phyloP scores from a whole-genome alignment of 2,329 filamentous ascomycete species.

The Nemania bipapillata region DNA sequence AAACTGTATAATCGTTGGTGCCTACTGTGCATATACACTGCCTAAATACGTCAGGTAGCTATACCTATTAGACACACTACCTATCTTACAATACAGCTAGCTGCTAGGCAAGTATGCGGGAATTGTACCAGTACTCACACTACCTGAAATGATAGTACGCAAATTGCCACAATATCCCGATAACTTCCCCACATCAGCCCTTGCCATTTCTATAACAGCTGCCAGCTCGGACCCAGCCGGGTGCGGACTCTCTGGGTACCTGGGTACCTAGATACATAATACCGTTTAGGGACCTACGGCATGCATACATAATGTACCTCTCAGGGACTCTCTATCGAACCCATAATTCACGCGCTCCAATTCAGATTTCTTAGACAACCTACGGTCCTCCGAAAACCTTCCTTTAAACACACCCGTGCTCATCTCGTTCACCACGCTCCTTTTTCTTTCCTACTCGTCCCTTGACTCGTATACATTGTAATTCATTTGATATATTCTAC shows the following conservation, averaged over 20 bases:
- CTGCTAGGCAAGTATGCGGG: no score
- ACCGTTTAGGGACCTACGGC: no score
- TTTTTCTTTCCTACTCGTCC: slow-evolving; percentile 39
- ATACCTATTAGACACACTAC: no score
- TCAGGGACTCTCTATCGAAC: neutral
- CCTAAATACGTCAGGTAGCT: neutral
- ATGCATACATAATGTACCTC: no score
- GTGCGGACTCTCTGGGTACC: neutral
- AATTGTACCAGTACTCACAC: neutral
- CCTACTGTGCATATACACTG: neutral
- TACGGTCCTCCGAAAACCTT: slow-evolving; percentile 17
- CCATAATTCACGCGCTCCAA: slow-evolving; percentile 32
- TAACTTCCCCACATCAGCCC: slow-evolving; percentile 7
- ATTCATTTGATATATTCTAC: slow-evolving; percentile 30
- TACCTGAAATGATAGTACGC: slow-evolving; percentile 6
- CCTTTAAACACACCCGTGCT: slow-evolving; percentile 27
- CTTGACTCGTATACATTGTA: slow-evolving; percentile 39
- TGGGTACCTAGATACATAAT: neutral
- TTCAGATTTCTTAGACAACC: slow-evolving; percentile 22
- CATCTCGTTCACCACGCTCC: slow-evolving; percentile 33
- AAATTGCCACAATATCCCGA: slow-evolving; percentile 18
- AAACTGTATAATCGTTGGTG: no score
- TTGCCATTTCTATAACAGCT: slow-evolving; percentile 16
- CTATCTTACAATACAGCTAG: no score
- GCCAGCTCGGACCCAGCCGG: slow-evolving; percentile 19